Percentiles rank a stretch among this genome's conserved stretches.
phyloP scores from a whole-genome alignment of 352 stramenopile genomes.

The Globisporangium uncinulatum region DNA sequence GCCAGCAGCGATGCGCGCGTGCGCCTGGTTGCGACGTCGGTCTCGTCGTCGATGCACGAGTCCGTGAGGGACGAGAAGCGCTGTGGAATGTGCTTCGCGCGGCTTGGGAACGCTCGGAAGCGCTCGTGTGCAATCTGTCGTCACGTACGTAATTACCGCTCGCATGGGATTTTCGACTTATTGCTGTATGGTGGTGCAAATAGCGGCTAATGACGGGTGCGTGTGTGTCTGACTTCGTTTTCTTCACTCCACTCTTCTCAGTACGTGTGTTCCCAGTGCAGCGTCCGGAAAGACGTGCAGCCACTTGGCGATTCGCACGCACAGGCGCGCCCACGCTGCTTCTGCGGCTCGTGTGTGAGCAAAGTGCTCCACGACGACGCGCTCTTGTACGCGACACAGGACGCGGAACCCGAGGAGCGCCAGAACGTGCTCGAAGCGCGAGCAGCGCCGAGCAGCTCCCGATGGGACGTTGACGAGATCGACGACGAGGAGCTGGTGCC shows the following conservation, averaged over 20 bases:
- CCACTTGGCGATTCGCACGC: conserved; percentile 15
- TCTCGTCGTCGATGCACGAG: conserved; percentile 23
- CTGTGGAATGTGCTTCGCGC: conserved; percentile 47
- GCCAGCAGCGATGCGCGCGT: conserved; percentile 21
- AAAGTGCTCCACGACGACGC: conserved; percentile 50
- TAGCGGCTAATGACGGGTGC: no score
- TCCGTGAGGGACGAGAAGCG: conserved; percentile 27
- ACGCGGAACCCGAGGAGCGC: conserved; percentile 23
- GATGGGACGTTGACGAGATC: conserved; percentile 42
- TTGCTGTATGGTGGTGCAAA: no score
- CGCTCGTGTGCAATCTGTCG: conserved; percentile 44
- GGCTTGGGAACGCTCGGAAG: conserved; percentile 18
- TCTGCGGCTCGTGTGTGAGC: conserved; percentile 51
- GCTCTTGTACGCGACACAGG: conserved; percentile 33
- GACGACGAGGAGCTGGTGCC: conserved; percentile 21
- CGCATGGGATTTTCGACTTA: not conserved
- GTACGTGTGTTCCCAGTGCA: conserved; percentile 36
- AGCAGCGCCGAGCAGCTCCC: conserved; percentile 3
- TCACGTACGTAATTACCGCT: conserved; percentile 21
- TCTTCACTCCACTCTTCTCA: not conserved
- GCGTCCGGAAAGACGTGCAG: conserved; percentile 40
- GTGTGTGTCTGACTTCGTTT: no score
- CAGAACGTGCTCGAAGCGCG: not conserved
- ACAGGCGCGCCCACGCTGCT: conserved; percentile 31
- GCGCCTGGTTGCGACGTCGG: conserved; percentile 25